A percentile compares a stretch with the other conserved stretches of the same genome.
Conservation (phyloP, 2,329 filamentous ascomycete species). For the Penicillium sp. region DNA sequence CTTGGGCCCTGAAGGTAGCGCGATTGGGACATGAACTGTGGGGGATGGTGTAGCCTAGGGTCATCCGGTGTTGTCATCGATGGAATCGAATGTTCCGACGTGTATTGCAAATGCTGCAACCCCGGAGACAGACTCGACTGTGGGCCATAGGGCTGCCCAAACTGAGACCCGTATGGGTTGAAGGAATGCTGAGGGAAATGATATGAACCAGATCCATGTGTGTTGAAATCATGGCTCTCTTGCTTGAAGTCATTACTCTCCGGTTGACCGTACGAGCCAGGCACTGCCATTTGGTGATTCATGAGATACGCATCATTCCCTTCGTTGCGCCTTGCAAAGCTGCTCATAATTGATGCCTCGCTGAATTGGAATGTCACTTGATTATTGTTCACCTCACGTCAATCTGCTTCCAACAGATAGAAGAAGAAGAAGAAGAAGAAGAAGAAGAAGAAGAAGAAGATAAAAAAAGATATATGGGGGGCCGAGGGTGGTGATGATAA, state of each 20-base stretch:
- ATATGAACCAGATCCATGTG: slow-evolving; percentile 33
- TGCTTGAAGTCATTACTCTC: slow-evolving; percentile 34
- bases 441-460: background rate
- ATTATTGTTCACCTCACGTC: background rate
- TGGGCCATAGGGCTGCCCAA: slow-evolving; percentile 38
- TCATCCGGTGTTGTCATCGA: slow-evolving; percentile 37
- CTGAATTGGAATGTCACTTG: background rate
- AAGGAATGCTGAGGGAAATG: slow-evolving; percentile 37
- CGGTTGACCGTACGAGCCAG: slow-evolving; percentile 33
- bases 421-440: background rate
- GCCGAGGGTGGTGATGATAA: background rate
- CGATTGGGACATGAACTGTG: slow-evolving; percentile 34
- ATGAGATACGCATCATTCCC: slow-evolving; percentile 37
- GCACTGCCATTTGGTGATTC: slow-evolving; percentile 35
- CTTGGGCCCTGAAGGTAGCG: slow-evolving; percentile 35
- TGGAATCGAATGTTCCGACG: slow-evolving; percentile 34
- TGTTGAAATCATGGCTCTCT: slow-evolving; percentile 33
- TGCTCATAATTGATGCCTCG: slow-evolving; percentile 35
- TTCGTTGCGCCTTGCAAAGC: slow-evolving; percentile 42
- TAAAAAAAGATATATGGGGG: background rate
- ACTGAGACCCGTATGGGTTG: slow-evolving; percentile 40
- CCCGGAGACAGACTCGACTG: slow-evolving; percentile 32
- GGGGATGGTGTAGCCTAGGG: slow-evolving; percentile 34
- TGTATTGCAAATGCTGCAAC: slow-evolving; percentile 36
- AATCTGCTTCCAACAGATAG: background rate